Base-by-base conservation (phyloP, 2,329 filamentous ascomycete genomes). In the Cladosporium sp. region DNA sequence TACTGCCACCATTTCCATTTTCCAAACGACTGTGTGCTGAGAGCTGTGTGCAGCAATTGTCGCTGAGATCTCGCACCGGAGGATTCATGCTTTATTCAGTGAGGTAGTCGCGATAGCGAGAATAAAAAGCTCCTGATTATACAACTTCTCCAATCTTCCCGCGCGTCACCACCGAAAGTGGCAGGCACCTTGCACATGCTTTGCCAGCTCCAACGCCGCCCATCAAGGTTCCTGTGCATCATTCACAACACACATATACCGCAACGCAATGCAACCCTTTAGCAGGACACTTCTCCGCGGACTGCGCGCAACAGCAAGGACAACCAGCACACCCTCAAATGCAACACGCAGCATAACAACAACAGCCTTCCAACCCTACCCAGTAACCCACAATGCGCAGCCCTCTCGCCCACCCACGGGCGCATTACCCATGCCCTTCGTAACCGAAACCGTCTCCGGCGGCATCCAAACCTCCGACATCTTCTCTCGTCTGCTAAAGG, bases 401-500 rank as follows among this genome's bases (percentile, higher is more conserved):
- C 20, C 28, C 12, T 22, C 45, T 1, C 45, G 45, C 45, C 67
- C 66, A 17, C 69, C 74, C 3, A 68, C 61, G 57, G 70, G 72
- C 61, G 76, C 74, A 62, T 69, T 77, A 19, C 77, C 77, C 25
- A 78, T 77, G 64, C 78, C 78, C 24, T 80, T 75, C 59, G 77
- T 80, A 50, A 80, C 78, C 36, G 78, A 80, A 65, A 78, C 77
- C 59, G 70, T 78, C 36, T 75, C 74, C 66, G 78, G 78, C 63
- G 76, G 76, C 62, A 80, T 74, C 74, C 78, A 79, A 68, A 80
- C 78, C 53, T 78, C 68, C 49, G 78, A 77, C 62, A 78, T 75
- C 58, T 78, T 73, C 71, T 78, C 73, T 25, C 74, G 76, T 50
- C 73, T 78, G 10, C 71, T 79, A n/a, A 75, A 77, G 67, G 93